These are phyloP conservation scores for Aspergillus hortae DNA, from an alignment of 2,329 filamentous ascomycete species.

Conservation along the genomic window DNA sequence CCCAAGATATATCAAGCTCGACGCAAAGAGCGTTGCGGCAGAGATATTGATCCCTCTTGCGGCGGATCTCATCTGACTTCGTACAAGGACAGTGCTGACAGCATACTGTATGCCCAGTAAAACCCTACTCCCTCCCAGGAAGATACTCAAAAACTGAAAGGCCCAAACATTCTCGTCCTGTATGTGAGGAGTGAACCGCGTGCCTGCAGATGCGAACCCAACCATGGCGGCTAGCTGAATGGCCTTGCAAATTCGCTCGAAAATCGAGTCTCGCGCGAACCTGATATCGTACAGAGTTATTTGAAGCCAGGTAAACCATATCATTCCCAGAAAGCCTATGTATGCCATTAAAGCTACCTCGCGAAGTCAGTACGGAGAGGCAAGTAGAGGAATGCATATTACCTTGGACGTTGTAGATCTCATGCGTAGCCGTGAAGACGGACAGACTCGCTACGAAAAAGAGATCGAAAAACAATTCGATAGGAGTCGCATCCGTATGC, in stretches of 20 bases:
- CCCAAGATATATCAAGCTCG: conserved; percentile 26
- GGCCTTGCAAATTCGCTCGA: conserved; percentile 58
- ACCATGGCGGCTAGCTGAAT: conserved; percentile 63
- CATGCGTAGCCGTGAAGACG: conserved; percentile 56
- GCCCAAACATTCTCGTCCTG: conserved; percentile 40
- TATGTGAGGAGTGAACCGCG: conserved; percentile 41
- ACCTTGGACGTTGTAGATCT: conserved; percentile 50
- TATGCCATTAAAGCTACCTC: conserved; percentile 42
- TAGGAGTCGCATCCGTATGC: conserved; percentile 51
- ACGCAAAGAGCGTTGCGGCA: conserved; percentile 25
- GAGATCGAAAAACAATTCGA: conserved; percentile 58
- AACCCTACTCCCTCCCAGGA: conserved; percentile 53
- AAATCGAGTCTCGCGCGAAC: conserved; percentile 62
- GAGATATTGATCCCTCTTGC: conserved; percentile 27
- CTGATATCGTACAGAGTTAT: conserved; percentile 63
- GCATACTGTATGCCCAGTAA: conserved; percentile 54
- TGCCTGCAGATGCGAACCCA: conserved; percentile 60
- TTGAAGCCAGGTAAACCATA: conserved; percentile 68
- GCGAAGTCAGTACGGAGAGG: conserved; percentile 10
- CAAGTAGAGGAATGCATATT: conserved; percentile 10
- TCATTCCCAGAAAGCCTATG: conserved; percentile 54
- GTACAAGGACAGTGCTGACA: conserved; percentile 31
- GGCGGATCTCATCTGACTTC: conserved; percentile 22
- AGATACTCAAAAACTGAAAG: conserved; percentile 41
- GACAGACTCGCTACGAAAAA: conserved; percentile 64